Percentiles rank a stretch among this genome's conserved stretches.
phyloP scores from a whole-genome alignment of 2,329 filamentous ascomycete genomes.

The Nemania sp. region DNA sequence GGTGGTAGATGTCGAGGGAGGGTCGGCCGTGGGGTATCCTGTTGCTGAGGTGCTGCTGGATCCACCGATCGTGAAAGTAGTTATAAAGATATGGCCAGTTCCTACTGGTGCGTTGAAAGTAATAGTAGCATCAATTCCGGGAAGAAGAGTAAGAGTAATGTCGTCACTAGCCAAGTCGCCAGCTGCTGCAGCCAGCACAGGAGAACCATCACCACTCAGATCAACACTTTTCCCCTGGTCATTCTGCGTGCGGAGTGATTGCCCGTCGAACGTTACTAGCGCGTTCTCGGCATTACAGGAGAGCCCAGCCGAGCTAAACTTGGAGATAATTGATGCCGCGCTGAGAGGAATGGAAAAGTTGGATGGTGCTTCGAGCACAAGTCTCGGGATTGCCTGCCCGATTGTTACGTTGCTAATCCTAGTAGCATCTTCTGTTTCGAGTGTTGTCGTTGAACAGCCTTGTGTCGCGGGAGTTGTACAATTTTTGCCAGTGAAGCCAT shows the following conservation, averaged over 20 bases:
- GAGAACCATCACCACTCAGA: slow-evolving; percentile 41
- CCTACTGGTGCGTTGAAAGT: slow-evolving; percentile 44
- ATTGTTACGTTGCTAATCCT: slow-evolving; percentile 77
- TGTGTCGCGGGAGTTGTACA: slow-evolving; percentile 61
- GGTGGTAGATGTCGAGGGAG: slow-evolving; percentile 39
- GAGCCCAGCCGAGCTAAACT: slow-evolving; percentile 80
- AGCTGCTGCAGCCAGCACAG: slow-evolving; percentile 41
- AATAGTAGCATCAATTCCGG: slow-evolving; percentile 53
- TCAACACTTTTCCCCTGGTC: slow-evolving; percentile 47
- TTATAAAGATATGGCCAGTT: slow-evolving; percentile 48
- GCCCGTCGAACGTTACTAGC: slow-evolving; percentile 83
- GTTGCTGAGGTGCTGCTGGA: slow-evolving; percentile 40
- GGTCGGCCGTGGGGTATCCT: slow-evolving; percentile 40
- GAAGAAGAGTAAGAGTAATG: slow-evolving; percentile 52
- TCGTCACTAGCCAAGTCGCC: slow-evolving; percentile 48
- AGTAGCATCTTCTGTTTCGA: slow-evolving; percentile 56
- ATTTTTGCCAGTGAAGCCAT: slow-evolving; percentile 79
- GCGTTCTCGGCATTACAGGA: slow-evolving; percentile 89
- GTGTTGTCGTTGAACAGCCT: slow-evolving; percentile 65
- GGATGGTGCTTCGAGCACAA: slow-evolving; percentile 72
- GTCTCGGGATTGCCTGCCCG: slow-evolving; percentile 79
- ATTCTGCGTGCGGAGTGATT: slow-evolving; percentile 54
- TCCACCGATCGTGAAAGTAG: slow-evolving; percentile 45
- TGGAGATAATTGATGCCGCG: slow-evolving; percentile 74
- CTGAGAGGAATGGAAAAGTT: slow-evolving; percentile 84